Evolutionary conservation across 1,284 basidiomycete species (phyloP), one percentile per base, ranked within the genome.

Genomic region (Apiotrichum laibachii): DNA sequence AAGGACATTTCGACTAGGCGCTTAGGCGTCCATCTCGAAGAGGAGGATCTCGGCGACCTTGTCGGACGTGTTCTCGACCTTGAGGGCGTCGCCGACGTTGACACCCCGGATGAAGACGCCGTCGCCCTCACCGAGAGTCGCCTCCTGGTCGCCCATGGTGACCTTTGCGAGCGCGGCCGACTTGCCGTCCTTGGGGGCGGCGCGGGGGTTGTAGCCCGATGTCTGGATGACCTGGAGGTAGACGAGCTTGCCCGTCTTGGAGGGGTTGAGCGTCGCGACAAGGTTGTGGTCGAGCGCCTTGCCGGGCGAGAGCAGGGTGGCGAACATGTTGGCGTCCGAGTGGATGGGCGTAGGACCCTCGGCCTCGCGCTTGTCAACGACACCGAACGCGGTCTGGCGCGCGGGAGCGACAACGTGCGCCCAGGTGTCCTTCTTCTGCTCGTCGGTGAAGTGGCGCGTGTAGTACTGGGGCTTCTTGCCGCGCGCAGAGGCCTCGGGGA

Each of bases 401-500:
- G 84, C 79, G 0, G 90, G 89, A 0, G 88, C 90, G 33, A 93
- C 89, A 37, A 92, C 78, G 39, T 81, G 80, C 1, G 79, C 84
- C 77, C 87, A 85, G 46, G 81, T 83, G 72, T 91, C 84, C 63
- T 77, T 81, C 81, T 94, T 95, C 70, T 89, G 85, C n/a, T 81
- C 86, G 70, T 93, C 90, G 18, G 85, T 79, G 72, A 92, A 92
- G 73, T 89, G 83, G n/a, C 89, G 85, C 15, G 89, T 92, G 77
- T 84, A 94, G 77, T 95, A 95, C 56, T 84, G 83, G 0, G 92
- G 90, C 33, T 76, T 75, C 18, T 90, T 82, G 22, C 83, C 79
- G 35, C 80, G 61, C 37, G 82, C 70, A 69, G 79, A 60, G 35
- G 82, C 70, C 69, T 80, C 80, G 34, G 92, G 91, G 0, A 85